Conservation (phyloP, 176 grass and related monocot genomes). For the Rhynchospora tenuis region DNA sequence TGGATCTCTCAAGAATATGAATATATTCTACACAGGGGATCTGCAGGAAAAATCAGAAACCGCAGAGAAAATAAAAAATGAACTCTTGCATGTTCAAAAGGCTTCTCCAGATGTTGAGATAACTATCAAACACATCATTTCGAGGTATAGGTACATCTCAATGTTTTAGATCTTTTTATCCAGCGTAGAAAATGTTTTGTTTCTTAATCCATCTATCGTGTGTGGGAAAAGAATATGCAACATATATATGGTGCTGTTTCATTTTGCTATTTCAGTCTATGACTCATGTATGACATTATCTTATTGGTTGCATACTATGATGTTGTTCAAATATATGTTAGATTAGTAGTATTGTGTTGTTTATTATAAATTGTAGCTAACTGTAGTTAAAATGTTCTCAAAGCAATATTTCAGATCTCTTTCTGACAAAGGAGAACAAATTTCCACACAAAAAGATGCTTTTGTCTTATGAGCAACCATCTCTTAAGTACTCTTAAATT, state of each 20-base stretch:
- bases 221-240: too few species aligned
- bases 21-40: neutral
- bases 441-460: neutral
- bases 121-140: neutral
- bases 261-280: too few species aligned
- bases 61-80: neutral
- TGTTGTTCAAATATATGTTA: too few species aligned
- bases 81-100: neutral
- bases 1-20: slow-evolving; percentile 1
- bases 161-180: too few species aligned
- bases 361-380: neutral
- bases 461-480: neutral
- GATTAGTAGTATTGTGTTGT: too few species aligned
- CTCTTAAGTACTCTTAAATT: neutral
- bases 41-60: neutral
- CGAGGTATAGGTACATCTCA: too few species aligned
- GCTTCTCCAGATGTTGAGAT: slow-evolving; percentile 6
- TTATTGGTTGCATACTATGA: too few species aligned
- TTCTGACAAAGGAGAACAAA: neutral
- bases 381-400: neutral
- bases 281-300: too few species aligned
- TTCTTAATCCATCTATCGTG: too few species aligned
- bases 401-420: neutral
- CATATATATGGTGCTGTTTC: too few species aligned
- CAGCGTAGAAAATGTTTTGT: too few species aligned